Evolutionary conservation across 805 yeast species (phyloP).

Genomic region (Ogataea allantospora): DNA sequence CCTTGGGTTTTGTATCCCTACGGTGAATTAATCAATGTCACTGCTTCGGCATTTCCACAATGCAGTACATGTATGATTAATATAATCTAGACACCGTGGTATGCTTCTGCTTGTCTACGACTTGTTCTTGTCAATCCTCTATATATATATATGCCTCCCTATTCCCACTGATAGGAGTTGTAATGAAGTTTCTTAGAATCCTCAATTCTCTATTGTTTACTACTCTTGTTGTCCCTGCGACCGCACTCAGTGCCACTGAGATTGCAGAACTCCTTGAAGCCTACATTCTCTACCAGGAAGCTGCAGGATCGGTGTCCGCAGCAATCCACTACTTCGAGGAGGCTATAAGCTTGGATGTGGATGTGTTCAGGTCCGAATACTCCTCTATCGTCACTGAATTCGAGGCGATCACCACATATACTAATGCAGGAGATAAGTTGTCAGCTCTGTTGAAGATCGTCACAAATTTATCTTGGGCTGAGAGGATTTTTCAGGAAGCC

Average conservation of each 20-base stretch:
- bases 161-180: no score
- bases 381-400: not conserved
- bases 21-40: not conserved
- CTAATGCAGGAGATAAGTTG: not conserved
- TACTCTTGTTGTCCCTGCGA: not conserved
- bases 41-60: not conserved
- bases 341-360: not conserved
- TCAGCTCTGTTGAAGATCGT: not conserved
- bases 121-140: no score
- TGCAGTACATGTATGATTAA: no score
- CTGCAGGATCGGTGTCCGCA: not conserved
- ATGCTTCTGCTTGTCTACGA: no score
- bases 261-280: not conserved
- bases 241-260: not conserved
- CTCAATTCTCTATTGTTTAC: no score
- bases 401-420: not conserved
- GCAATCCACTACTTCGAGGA: conserved; percentile 1
- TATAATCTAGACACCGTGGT: no score
- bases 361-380: not conserved
- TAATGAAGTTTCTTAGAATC: no score
- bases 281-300: not conserved
- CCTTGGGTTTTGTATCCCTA: not conserved
- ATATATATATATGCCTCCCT: no score
- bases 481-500: not conserved
- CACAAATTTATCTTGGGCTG: not conserved